Evolutionary conservation across 2,329 filamentous ascomycete species (phyloP).

Genomic region (Saccharata proteae): DNA sequence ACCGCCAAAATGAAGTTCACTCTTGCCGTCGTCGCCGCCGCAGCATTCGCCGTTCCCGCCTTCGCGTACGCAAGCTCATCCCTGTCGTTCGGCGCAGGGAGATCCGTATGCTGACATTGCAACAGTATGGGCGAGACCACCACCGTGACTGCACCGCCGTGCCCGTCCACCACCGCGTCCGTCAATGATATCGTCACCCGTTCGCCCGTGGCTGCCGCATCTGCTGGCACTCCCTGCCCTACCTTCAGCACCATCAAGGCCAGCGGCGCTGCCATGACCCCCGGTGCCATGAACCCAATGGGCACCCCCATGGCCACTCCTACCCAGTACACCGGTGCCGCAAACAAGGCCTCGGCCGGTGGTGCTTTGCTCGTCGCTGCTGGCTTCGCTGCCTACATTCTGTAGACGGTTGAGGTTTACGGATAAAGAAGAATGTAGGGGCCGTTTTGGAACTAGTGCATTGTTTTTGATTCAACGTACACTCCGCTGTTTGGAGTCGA

Average conservation of each 20-base stretch:
- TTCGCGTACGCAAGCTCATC: slow-evolving; percentile 3
- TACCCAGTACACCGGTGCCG: no score
- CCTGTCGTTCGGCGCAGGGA: no score
- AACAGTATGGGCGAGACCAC: slow-evolving; percentile 1
- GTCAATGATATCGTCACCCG: slow-evolving; percentile 4
- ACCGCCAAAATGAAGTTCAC: slow-evolving; percentile 3
- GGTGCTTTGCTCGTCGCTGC: no score
- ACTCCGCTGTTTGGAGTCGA: no score
- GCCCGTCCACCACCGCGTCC: background rate
- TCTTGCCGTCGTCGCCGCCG: background rate
- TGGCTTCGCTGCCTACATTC: no score
- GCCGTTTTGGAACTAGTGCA: no score
- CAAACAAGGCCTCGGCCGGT: no score
- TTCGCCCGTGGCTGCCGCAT: background rate
- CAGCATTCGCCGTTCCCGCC: background rate
- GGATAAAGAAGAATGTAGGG: no score
- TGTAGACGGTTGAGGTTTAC: no score
- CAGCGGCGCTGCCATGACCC: slow-evolving; percentile 4
- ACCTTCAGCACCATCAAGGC: slow-evolving; percentile 4
- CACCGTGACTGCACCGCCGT: slow-evolving; percentile 2
- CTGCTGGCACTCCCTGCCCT: slow-evolving; percentile 3
- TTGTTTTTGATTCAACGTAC: no score
- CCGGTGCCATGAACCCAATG: no score
- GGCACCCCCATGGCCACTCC: no score
- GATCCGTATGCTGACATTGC: background rate